Percentiles rank a stretch among this genome's conserved stretches.
Evolutionary conservation across 345 rosid species (phyloP).

Genomic region (Citropsis articulata): DNA sequence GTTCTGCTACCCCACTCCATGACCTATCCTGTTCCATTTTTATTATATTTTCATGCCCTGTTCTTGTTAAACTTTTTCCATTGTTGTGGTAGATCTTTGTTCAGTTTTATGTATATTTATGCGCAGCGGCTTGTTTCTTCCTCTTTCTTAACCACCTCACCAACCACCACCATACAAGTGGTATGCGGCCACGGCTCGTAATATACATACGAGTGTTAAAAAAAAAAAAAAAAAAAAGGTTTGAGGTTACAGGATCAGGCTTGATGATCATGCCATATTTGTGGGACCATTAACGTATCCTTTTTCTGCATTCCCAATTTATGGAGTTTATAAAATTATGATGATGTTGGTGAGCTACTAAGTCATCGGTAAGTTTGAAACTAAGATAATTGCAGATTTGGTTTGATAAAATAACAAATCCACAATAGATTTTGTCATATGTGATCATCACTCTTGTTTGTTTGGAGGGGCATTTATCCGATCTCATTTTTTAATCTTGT

Average conservation of each 20-base stretch:
- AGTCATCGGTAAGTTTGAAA: neutral
- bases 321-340: neutral
- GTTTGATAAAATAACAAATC: neutral
- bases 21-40: neutral
- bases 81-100: conserved; percentile 1
- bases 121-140: neutral
- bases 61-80: neutral
- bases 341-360: conserved; percentile 31
- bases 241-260: neutral
- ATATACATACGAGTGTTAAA: neutral
- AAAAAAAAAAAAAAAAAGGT: neutral
- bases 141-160: conserved; percentile 33
- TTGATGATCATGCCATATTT: neutral
- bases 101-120: neutral
- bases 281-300: conserved; percentile 5
- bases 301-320: neutral
- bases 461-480: neutral
- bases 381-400: neutral
- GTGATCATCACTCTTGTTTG: neutral
- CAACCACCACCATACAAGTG: conserved; percentile 12
- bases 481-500: neutral
- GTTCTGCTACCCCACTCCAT: conserved; percentile 17
- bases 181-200: neutral
- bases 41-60: neutral
- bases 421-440: neutral